phyloP scores from a whole-genome alignment of 2,329 filamentous ascomycete genomes.

The Leptosphaerulina australis region DNA sequence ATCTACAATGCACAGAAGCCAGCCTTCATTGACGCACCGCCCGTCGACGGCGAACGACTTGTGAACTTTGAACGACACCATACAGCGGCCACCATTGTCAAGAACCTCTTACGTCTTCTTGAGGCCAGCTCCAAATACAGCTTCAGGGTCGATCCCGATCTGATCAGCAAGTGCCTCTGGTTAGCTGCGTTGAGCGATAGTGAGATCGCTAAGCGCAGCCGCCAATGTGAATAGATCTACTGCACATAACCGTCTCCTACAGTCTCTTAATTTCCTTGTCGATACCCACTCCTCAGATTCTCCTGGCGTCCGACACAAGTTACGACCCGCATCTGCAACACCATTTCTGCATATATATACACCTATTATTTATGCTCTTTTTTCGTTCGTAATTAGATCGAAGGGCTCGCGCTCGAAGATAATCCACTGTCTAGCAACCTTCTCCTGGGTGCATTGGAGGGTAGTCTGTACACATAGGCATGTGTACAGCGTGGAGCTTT shows the following conservation, averaged over 20 bases:
- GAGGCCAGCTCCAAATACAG: constrained; percentile 77
- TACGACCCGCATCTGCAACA: constrained; percentile 31
- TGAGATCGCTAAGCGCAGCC: constrained; percentile 62
- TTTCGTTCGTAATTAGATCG: constrained; percentile 27
- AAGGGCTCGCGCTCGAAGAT: constrained; percentile 39
- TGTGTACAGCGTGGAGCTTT: background rate
- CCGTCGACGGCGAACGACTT: constrained; percentile 63
- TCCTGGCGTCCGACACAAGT: constrained; percentile 30
- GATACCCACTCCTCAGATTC: constrained; percentile 27
- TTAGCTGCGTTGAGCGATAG: constrained; percentile 76
- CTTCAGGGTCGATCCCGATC: constrained; percentile 76
- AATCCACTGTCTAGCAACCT: constrained; percentile 9
- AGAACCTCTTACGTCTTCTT: constrained; percentile 77
- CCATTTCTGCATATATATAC: constrained; percentile 26
- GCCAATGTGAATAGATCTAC: constrained; percentile 36
- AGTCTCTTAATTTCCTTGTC: constrained; percentile 23
- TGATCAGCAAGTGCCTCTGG: constrained; percentile 84
- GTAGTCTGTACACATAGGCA: constrained; percentile 2
- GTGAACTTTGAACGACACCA: constrained; percentile 86
- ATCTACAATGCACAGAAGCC: constrained; percentile 82
- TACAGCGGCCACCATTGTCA: constrained; percentile 75
- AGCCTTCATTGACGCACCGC: constrained; percentile 72
- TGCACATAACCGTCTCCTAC: constrained; percentile 14
- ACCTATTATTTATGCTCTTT: constrained; percentile 10
- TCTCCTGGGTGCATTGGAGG: background rate